Percentiles rank a stretch among this genome's conserved stretches.
Evolutionary conservation across 371 early-diverging fungal genomes (phyloP).

Genomic region (Mucor racemosus): DNA sequence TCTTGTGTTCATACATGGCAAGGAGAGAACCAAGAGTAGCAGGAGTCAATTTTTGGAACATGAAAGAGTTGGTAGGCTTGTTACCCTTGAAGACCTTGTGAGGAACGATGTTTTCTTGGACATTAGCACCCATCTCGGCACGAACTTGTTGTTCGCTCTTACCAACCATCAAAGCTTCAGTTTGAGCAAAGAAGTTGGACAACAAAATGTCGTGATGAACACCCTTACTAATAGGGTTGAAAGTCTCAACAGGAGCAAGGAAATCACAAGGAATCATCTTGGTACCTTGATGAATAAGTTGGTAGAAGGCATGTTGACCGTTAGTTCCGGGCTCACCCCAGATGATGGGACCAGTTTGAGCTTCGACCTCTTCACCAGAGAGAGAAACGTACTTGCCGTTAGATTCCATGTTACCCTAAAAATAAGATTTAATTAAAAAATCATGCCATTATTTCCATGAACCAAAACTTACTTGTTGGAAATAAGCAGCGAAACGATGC

Average conservation of each 20-base stretch:
- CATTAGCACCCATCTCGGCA: constrained; percentile 68
- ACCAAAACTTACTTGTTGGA: constrained; percentile 83
- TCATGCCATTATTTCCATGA: not conserved
- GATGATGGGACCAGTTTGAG: constrained; percentile 96
- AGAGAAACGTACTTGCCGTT: constrained; percentile 97
- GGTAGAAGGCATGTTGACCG: constrained; percentile 99
- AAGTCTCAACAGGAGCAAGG: constrained; percentile 90
- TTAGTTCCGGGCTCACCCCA: constrained; percentile 99
- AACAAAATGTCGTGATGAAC: constrained; percentile 94
- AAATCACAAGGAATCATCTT: constrained; percentile 96
- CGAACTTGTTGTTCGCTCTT: constrained; percentile 81
- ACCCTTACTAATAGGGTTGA: constrained; percentile 81
- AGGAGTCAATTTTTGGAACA: constrained; percentile 94
- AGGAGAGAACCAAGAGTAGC: constrained; percentile 92
- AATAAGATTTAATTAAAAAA: not conserved
- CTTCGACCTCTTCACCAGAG: constrained; percentile 75
- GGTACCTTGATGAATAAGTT: constrained; percentile 99
- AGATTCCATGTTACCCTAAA: constrained; percentile 98
- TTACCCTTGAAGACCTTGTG: constrained; percentile 97
- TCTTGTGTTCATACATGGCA: constrained; percentile 99
- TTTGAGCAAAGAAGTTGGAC: constrained; percentile 99
- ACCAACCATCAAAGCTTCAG: constrained; percentile 97
- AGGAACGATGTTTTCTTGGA: constrained; percentile 73
- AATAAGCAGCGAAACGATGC: constrained; percentile 95
- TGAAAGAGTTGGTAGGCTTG: constrained; percentile 95